A percentile compares a stretch with the other conserved stretches of the same genome.
Conservation (phyloP, 345 rosid species). For the Brassica nigra region DNA sequence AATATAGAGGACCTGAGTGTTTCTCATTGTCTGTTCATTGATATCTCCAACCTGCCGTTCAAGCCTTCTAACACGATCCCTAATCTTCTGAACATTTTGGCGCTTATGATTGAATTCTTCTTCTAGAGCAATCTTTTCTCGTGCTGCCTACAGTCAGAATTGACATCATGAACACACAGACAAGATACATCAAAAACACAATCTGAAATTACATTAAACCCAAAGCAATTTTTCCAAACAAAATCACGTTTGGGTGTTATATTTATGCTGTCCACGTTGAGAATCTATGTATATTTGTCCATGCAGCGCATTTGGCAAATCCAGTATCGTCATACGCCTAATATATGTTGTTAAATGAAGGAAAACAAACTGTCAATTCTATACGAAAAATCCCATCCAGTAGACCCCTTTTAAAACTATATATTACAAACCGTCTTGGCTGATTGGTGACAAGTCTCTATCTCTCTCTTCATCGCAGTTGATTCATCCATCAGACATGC, state of each 20-base stretch:
- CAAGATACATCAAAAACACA: conserved; percentile 2
- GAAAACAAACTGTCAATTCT: not conserved
- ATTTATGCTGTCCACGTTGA: conserved; percentile 8
- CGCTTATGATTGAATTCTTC: conserved; percentile 52
- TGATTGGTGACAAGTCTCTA: conserved; percentile 59
- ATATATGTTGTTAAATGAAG: not conserved
- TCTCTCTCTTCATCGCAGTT: conserved; percentile 66
- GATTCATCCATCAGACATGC: conserved; percentile 67
- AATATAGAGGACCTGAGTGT: conserved; percentile 69
- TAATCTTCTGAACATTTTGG: conserved; percentile 47
- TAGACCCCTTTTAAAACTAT: too few species aligned
- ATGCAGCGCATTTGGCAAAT: conserved; percentile 13
- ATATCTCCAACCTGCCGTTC: conserved; percentile 71
- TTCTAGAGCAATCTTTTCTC: conserved; percentile 58
- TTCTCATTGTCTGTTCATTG: conserved; percentile 66
- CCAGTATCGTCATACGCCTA: conserved; percentile 11
- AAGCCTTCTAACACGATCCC: conserved; percentile 51
- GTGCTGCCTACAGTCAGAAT: conserved; percentile 60
- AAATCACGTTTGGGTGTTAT: not conserved
- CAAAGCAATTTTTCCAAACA: conserved; percentile 6
- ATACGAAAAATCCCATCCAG: not conserved
- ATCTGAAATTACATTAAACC: not conserved
- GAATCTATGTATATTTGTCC: not conserved
- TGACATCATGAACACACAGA: conserved; percentile 27
- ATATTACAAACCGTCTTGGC: conserved; percentile 57